Evolutionary conservation across 805 yeast species (phyloP).

Genomic region (Candida germanica): DNA sequence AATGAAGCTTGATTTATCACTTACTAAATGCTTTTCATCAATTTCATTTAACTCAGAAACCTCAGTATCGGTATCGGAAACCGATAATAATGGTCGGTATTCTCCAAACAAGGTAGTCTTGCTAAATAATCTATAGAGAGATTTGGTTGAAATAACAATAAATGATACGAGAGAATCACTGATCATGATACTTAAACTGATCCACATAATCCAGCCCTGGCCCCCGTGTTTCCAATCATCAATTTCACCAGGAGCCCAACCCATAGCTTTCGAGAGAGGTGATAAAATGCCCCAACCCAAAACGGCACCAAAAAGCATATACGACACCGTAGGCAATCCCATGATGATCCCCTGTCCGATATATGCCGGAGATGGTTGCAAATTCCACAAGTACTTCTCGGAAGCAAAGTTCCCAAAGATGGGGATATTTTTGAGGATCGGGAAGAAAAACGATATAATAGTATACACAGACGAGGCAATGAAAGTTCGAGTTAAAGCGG

Average conservation of each 20-base stretch:
- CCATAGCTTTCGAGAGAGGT: slow-evolving; percentile 63
- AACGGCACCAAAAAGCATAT: slow-evolving; percentile 86
- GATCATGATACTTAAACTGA: slow-evolving; percentile 89
- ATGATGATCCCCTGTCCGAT: slow-evolving; percentile 96
- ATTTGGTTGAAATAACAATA: slow-evolving; percentile 52
- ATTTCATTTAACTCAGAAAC: slow-evolving; percentile 16
- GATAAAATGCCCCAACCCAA: slow-evolving; percentile 93
- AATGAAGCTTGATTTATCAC: slow-evolving; percentile 43
- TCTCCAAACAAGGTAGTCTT: not conserved
- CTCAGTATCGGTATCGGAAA: slow-evolving; percentile 3
- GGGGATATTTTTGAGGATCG: slow-evolving; percentile 66
- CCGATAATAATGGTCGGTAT: slow-evolving; percentile 4
- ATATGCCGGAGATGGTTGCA: slow-evolving; percentile 96
- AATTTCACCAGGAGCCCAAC: slow-evolving; percentile 88
- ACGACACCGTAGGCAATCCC: slow-evolving; percentile 89
- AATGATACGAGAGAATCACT: slow-evolving; percentile 86
- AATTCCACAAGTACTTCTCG: slow-evolving; percentile 68
- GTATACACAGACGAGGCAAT: slow-evolving; percentile 71
- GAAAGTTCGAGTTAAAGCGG: slow-evolving; percentile 61
- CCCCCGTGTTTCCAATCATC: slow-evolving; percentile 94
- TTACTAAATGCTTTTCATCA: slow-evolving; percentile 47
- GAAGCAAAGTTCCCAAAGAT: slow-evolving; percentile 70
- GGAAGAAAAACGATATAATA: slow-evolving; percentile 65
- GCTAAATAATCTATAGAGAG: slow-evolving; percentile 19
- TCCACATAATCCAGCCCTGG: slow-evolving; percentile 98